These are phyloP conservation scores for Stagonosporopsis chrysanthemi DNA, from an alignment of 2,329 filamentous ascomycete species.

Conservation along the genomic window DNA sequence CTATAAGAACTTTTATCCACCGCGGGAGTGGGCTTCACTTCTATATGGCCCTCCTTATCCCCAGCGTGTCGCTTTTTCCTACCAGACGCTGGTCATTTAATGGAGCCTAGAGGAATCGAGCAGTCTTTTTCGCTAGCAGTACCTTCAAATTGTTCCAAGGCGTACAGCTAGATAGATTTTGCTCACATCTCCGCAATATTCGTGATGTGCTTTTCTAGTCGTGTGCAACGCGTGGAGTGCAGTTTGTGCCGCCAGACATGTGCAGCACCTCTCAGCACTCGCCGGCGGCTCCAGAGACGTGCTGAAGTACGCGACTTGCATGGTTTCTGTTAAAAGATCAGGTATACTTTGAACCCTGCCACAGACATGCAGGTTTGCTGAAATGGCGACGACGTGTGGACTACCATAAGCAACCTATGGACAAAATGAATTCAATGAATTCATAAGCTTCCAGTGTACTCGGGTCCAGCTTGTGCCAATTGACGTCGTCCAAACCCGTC, in stretches of 20 bases:
- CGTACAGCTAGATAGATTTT: constrained; percentile 97
- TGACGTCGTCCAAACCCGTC: neutral
- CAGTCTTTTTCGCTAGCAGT: constrained; percentile 99
- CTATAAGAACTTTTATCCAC: constrained; percentile 28
- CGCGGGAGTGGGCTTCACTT: constrained; percentile 48
- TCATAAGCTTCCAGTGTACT: neutral
- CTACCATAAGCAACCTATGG: neutral
- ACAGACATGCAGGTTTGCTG: neutral
- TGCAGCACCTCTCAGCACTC: neutral
- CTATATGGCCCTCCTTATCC: constrained; percentile 85
- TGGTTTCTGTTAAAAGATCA: neutral
- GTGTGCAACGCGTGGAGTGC: neutral
- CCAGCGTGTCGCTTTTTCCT: constrained; percentile 70
- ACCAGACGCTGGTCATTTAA: constrained; percentile 81
- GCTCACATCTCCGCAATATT: constrained; percentile 68
- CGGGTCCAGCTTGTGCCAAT: neutral
- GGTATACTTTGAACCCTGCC: neutral
- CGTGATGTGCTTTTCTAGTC: neutral
- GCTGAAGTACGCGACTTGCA: neutral
- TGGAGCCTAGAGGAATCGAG: constrained; percentile 81
- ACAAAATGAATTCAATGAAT: neutral
- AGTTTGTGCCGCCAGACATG: neutral
- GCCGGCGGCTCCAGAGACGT: neutral
- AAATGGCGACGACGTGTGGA: neutral
- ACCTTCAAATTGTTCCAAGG: constrained; percentile 77